Base-by-base conservation (phyloP, 352 stramenopile species). In the Phytopythium kandeliae region DNA sequence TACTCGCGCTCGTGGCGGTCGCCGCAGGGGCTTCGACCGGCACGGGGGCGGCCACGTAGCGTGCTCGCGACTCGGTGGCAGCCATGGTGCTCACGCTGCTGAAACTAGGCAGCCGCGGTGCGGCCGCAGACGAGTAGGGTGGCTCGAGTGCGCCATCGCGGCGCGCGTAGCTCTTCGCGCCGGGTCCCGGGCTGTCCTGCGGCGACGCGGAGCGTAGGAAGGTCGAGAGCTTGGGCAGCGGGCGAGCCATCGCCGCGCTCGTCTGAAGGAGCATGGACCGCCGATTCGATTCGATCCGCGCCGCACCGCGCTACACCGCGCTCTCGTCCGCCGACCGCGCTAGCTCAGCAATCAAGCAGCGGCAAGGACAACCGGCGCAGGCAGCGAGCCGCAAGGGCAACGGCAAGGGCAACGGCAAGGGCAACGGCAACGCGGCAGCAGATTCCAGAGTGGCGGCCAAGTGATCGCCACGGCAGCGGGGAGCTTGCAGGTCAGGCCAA, bases 181-280 rank as follows among this genome's bases (percentile, higher is more conserved):
- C 19, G 37, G 37, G 7, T 9, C 12, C 13, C 34, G 13, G 22
- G 37, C 16, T 2, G 17, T 15, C n/a, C n/a, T 43, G 37, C 19
- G 41, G 41, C 15, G 22, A 24, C 41, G 41, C 22, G 1, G 40
- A 22, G 3, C 24, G 58, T 11, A 74, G 37, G 49, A 74, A 63
- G 33, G 56, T 58, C 37, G 53, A 60, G 46, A 74, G 54, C 31
- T 48, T 63, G 10, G 65, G 65, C 4, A 74, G 56, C 19, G 55
- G 51, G 16, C 43, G 54, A 0, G 54, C 37, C 37, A 43, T 43
- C n/a, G n/a, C 12, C 37, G n/a, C 37, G 37, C 26, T 43, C 37
- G n/a, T 19, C 37, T 43, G 46, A 41, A 38, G 15, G 17, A 62
- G 58, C 30, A 56, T 55, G 53, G 60, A n/a, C 31, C 17, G 26